Conservation (phyloP, 495 filamentous ascomycete species). For the Penicillium malachiteum region DNA sequence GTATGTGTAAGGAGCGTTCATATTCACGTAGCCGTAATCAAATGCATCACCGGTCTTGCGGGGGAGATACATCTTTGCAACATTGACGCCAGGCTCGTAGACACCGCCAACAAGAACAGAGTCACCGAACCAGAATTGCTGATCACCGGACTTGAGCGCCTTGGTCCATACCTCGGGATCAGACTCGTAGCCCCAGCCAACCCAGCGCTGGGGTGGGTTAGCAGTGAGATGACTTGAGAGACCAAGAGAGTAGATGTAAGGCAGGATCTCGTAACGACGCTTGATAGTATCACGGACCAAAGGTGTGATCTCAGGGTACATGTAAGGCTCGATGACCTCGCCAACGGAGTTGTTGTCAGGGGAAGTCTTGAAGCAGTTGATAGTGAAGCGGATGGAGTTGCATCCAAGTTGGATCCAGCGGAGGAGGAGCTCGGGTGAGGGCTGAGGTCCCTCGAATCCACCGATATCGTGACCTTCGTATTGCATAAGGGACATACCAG, state of each 20-base stretch:
- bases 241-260: slow-evolving; percentile 64
- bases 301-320: slow-evolving; percentile 63
- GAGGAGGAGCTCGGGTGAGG: slow-evolving; percentile 64
- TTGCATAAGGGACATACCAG: slow-evolving; percentile 63
- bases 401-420: slow-evolving; percentile 70
- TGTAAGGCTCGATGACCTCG: slow-evolving; percentile 71
- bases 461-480: slow-evolving; percentile 71
- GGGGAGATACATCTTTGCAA: slow-evolving; percentile 60
- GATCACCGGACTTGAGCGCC: slow-evolving; percentile 54
- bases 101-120: slow-evolving; percentile 64
- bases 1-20: slow-evolving; percentile 59
- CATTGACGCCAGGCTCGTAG: slow-evolving; percentile 54
- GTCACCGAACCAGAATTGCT: slow-evolving; percentile 71
- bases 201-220: slow-evolving; percentile 63
- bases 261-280: slow-evolving; percentile 66
- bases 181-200: slow-evolving; percentile 64
- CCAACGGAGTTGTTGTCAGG: slow-evolving; percentile 58
- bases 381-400: slow-evolving; percentile 66
- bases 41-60: slow-evolving; percentile 34
- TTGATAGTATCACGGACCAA: slow-evolving; percentile 61
- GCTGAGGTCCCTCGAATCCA: slow-evolving; percentile 69
- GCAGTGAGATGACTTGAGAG: slow-evolving; percentile 59
- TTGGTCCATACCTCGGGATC: slow-evolving; percentile 63
- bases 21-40: slow-evolving; percentile 60
- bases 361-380: slow-evolving; percentile 74